These are phyloP conservation scores for Phaseolus coccineus DNA, from an alignment of 331 rosid species.

Conservation along the genomic window DNA sequence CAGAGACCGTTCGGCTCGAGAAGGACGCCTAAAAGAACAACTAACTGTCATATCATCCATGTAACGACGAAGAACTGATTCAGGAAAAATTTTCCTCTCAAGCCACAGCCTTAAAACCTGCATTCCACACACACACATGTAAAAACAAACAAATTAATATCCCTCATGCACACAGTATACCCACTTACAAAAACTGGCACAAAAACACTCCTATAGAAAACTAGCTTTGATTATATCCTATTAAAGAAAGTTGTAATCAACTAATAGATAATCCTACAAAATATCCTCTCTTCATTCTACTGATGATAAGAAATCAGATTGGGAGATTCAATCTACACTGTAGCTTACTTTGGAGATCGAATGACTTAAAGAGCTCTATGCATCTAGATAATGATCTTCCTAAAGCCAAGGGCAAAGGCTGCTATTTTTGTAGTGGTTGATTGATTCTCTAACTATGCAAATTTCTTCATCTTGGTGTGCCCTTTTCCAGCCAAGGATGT, in stretches of 20 bases:
- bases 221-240: background rate
- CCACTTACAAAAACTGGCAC: background rate
- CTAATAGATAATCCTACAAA: conserved; percentile 4
- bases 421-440: too few species aligned
- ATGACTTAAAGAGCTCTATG: background rate
- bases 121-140: conserved; percentile 36
- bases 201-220: conserved; percentile 21
- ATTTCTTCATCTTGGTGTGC: too few species aligned
- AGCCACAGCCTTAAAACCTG: conserved; percentile 92
- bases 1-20: conserved; percentile 84
- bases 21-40: conserved; percentile 73
- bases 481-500: too few species aligned
- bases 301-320: background rate
- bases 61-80: conserved; percentile 73
- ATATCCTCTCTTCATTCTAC: background rate
- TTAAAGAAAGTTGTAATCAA: background rate
- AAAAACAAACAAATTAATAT: conserved; percentile 23
- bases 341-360: too few species aligned
- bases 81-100: conserved; percentile 87
- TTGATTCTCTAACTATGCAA: too few species aligned
- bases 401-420: too few species aligned
- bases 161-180: background rate
- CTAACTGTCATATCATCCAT: conserved; percentile 71
- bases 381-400: background rate
- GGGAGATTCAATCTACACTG: too few species aligned